Evolutionary conservation across 1,284 basidiomycete genomes (phyloP).

Genomic region (Pseudozyma tsukubaensis): DNA sequence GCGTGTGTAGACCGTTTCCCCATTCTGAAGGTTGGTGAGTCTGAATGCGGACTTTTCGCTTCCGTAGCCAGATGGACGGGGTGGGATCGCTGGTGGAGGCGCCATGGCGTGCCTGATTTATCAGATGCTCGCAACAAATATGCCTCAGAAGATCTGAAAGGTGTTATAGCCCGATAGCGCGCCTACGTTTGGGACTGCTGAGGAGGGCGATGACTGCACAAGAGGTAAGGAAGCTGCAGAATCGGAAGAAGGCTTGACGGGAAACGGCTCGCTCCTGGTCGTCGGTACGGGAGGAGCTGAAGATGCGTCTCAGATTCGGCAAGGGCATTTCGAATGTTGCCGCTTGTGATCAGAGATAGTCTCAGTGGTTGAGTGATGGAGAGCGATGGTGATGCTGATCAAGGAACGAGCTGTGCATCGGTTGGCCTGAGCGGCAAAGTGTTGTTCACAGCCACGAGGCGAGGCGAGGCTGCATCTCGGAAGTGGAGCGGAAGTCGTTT

Average conservation of each 20-base stretch:
- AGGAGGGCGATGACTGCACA: constrained; percentile 62
- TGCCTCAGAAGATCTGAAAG: too few relatives aligned
- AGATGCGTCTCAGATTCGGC: constrained; percentile 60
- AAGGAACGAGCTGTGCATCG: not conserved
- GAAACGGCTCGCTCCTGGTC: constrained; percentile 61
- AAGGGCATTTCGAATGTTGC: constrained; percentile 45
- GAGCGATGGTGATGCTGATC: not conserved
- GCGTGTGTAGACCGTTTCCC: constrained; percentile 37
- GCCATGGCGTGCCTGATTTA: not conserved
- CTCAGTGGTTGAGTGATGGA: not conserved
- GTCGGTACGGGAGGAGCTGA: constrained; percentile 58
- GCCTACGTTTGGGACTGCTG: constrained; percentile 53
- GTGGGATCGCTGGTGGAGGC: constrained; percentile 6
- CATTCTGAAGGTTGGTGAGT: constrained; percentile 27
- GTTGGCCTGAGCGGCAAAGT: constrained; percentile 1
- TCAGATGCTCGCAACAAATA: too few relatives aligned
- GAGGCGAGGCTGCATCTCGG: not conserved
- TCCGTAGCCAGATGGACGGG: not conserved
- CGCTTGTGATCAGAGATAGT: constrained; percentile 1
- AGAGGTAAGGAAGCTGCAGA: constrained; percentile 59
- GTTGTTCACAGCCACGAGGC: not conserved
- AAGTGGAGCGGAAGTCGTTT: not conserved
- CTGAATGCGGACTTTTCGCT: not conserved
- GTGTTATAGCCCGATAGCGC: constrained; percentile 41
- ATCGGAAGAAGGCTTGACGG: constrained; percentile 63